Evolutionary conservation across 495 filamentous ascomycete genomes (phyloP).

Genomic region (Pseudevernia furfuracea): DNA sequence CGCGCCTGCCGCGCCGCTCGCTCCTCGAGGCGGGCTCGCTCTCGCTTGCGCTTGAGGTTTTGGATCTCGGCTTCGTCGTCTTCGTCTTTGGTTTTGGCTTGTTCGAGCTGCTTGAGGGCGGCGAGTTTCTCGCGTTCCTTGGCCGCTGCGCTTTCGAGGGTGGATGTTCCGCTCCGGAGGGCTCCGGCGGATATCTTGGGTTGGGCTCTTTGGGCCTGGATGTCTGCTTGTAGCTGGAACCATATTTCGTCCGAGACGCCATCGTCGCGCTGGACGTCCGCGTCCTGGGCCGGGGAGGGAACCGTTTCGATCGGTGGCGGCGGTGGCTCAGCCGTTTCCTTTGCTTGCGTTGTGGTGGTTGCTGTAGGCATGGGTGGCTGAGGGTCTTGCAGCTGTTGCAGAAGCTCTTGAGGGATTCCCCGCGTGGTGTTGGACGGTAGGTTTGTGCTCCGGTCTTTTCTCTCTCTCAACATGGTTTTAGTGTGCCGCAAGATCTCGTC

Average conservation of each 20-base stretch:
- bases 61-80: constrained; percentile 5
- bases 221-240: constrained; percentile 49
- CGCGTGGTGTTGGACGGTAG: not conserved
- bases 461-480: not conserved
- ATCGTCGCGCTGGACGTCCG: constrained; percentile 36
- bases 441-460: not conserved
- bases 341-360: not conserved
- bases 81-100: not conserved
- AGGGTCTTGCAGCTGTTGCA: too few relatives aligned
- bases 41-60: constrained; percentile 26
- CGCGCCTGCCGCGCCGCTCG: constrained; percentile 31
- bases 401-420: not conserved
- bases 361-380: not conserved
- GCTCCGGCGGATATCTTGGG: not conserved
- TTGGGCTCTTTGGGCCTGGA: constrained; percentile 28
- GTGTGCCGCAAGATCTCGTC: not conserved
- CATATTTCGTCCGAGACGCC: constrained; percentile 57
- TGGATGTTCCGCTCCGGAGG: not conserved
- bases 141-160: not conserved
- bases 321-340: not conserved
- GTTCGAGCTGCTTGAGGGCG: constrained; percentile 3
- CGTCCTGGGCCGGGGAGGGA: not conserved
- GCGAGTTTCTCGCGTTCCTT: constrained; percentile 14
- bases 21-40: constrained; percentile 33
- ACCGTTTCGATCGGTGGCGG: not conserved